phyloP scores from a whole-genome alignment of 371 early-diverging fungal species.

The Dichotomocladium elegans region DNA sequence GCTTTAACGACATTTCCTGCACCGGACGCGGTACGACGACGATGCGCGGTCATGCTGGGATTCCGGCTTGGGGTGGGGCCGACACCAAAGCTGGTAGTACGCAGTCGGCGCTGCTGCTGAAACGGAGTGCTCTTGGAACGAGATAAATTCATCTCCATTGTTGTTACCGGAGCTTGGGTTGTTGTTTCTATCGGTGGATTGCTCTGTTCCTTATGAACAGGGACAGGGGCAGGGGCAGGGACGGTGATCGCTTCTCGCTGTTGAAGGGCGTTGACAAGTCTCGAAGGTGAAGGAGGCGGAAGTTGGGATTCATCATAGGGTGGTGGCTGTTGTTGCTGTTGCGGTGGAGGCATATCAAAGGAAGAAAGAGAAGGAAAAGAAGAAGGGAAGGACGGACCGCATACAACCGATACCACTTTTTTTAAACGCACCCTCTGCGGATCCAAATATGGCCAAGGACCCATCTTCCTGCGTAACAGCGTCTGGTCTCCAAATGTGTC shows the following conservation, averaged over 20 bases:
- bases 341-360: neutral
- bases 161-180: neutral
- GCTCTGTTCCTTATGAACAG: no score
- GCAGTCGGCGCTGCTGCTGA: conserved; percentile 22
- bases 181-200: neutral
- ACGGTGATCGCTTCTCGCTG: conserved; percentile 29
- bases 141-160: no score
- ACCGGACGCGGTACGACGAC: conserved; percentile 23
- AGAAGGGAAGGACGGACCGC: neutral
- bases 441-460: conserved; percentile 11
- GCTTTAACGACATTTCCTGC: neutral
- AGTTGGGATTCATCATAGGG: neutral
- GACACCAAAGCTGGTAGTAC: conserved; percentile 15
- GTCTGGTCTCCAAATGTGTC: neutral
- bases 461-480: conserved; percentile 12
- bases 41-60: conserved; percentile 31
- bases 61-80: conserved; percentile 35
- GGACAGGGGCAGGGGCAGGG: no score
- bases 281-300: conserved; percentile 16
- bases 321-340: neutral
- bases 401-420: neutral
- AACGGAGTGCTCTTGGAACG: conserved; percentile 39
- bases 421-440: neutral
- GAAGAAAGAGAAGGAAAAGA: neutral
- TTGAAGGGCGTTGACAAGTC: conserved; percentile 30